These are phyloP conservation scores for Talaromyces ruber DNA, from an alignment of 495 filamentous ascomycete genomes.

Conservation along the genomic window DNA sequence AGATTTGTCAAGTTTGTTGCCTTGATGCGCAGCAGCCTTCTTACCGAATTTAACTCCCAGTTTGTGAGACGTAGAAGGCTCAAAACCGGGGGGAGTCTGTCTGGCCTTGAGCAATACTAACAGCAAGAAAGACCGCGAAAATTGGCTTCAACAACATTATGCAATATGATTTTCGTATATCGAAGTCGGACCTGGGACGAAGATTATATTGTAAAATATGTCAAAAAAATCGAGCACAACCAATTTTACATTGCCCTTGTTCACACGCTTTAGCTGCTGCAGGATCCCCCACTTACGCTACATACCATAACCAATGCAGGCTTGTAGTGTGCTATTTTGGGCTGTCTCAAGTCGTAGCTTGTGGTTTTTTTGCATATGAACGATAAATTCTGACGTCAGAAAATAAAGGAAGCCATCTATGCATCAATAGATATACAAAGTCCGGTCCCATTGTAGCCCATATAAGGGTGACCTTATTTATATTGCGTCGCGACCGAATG, in stretches of 20 bases:
- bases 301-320: background rate
- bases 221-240: no score
- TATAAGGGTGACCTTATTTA: background rate
- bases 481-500: no score
- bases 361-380: background rate
- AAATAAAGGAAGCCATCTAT: background rate
- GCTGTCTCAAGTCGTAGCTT: background rate
- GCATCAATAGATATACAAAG: background rate
- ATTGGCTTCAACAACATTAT: background rate
- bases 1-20: background rate
- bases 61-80: background rate
- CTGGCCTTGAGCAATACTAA: background rate
- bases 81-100: constrained; percentile 5
- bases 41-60: background rate
- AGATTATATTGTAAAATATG: no score
- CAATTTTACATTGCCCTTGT: background rate
- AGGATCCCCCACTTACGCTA: background rate
- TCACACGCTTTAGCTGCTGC: background rate
- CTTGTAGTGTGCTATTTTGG: background rate
- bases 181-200: no score
- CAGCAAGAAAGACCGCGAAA: background rate
- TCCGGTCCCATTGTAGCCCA: background rate
- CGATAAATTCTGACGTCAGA: background rate
- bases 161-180: background rate
- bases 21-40: background rate